Evolutionary conservation across 2,329 filamentous ascomycete species (phyloP).

Genomic region (Uncinocarpus reesii): DNA sequence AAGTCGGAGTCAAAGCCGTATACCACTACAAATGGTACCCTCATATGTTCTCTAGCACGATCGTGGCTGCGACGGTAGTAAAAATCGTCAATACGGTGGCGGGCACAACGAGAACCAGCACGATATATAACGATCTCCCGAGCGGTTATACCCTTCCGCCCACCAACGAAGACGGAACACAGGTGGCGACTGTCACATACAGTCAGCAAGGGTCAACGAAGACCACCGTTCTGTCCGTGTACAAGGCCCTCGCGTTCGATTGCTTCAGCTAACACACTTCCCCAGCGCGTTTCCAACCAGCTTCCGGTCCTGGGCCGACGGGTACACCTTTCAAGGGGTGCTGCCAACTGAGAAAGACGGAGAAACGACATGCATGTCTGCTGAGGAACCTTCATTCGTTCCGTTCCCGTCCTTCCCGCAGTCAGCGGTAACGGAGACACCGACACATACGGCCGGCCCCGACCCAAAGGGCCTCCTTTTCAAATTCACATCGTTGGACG

Average conservation of each 20-base stretch:
- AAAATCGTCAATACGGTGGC: not conserved
- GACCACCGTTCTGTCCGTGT: constrained; percentile 2
- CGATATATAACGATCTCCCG: constrained; percentile 2
- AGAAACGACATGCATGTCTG: not conserved
- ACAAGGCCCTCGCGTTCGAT: not conserved
- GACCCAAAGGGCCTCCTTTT: constrained; percentile 2
- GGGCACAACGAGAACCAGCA: not conserved
- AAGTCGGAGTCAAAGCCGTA: not conserved
- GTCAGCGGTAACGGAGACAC: not conserved
- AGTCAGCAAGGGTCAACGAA: constrained; percentile 3
- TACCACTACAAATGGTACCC: not conserved
- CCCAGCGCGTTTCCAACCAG: constrained; percentile 2
- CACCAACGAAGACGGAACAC: not conserved
- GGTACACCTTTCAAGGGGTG: constrained; percentile 1
- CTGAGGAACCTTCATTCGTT: not conserved
- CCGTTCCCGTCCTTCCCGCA: not conserved
- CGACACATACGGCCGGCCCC: not conserved
- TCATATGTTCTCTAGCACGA: not conserved
- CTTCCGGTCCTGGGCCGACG: not conserved
- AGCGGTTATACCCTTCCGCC: not conserved
- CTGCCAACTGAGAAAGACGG: not conserved
- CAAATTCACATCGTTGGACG: not conserved
- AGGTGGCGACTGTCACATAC: constrained; percentile 2
- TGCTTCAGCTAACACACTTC: not conserved
- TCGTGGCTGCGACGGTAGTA: constrained; percentile 3